Conservation (phyloP, 108 stramenopile species). For the Skeletonema menzelii region DNA sequence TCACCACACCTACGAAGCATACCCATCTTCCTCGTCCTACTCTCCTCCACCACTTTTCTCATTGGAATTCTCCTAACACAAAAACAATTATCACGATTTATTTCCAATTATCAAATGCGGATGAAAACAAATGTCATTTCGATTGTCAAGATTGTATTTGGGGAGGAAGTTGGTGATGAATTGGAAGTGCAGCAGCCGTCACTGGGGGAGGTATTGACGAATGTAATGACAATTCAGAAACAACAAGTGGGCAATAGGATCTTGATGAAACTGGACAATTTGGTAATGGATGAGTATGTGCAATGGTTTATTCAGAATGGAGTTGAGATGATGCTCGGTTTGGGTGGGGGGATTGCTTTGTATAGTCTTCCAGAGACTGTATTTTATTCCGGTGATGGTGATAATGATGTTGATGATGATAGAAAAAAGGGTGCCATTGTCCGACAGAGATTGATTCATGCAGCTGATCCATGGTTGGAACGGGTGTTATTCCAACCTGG, state of each 20-base stretch:
- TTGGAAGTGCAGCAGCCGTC: background rate
- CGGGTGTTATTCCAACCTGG: slow-evolving; percentile 27
- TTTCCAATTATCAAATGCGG: background rate
- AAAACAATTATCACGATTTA: background rate
- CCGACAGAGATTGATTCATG: slow-evolving; percentile 25
- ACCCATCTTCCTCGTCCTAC: slow-evolving; percentile 14
- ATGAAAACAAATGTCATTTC: background rate
- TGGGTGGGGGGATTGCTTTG: slow-evolving; percentile 17
- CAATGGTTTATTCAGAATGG: slow-evolving; percentile 4
- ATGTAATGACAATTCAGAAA: too few species aligned
- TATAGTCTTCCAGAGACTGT: slow-evolving; percentile 36
- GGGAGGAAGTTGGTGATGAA: background rate
- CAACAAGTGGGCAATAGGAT: background rate
- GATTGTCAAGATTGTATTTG: background rate
- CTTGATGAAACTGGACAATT: slow-evolving; percentile 9
- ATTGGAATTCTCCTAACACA: slow-evolving; percentile 14
- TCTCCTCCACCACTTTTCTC: slow-evolving; percentile 26
- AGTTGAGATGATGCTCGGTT: slow-evolving; percentile 12
- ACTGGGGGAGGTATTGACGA: background rate
- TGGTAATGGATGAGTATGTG: slow-evolving; percentile 32
- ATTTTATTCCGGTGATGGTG: background rate
- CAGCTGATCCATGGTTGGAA: slow-evolving; percentile 36
- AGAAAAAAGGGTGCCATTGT: background rate
- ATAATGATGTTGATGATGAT: background rate
- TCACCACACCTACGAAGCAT: slow-evolving; percentile 28